phyloP scores from a whole-genome alignment of 1,284 basidiomycete genomes.

The Pyrrhoderma lamaoense region DNA sequence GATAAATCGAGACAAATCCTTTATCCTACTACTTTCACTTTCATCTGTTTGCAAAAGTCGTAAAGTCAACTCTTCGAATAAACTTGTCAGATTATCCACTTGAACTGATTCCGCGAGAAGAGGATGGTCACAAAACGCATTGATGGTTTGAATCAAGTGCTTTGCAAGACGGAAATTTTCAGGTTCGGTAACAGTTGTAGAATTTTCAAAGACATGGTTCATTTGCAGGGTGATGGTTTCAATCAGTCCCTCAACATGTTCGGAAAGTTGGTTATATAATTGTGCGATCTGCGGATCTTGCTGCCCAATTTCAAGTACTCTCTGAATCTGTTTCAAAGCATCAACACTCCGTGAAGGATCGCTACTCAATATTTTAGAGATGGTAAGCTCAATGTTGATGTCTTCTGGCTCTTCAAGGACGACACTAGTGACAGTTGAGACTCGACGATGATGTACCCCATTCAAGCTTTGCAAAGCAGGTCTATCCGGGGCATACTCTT shows the following conservation, averaged over 20 bases:
- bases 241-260: constrained; percentile 80
- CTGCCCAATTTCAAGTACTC: constrained; percentile 66
- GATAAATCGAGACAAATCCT: constrained; percentile 90
- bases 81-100: constrained; percentile 67
- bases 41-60: constrained; percentile 90
- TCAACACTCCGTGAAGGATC: constrained; percentile 86
- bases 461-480: constrained; percentile 19
- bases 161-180: constrained; percentile 89
- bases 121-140: constrained; percentile 84
- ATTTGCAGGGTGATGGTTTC: constrained; percentile 86
- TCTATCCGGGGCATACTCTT: constrained; percentile 7
- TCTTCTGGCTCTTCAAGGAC: constrained; percentile 31
- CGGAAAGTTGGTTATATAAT: constrained; percentile 70
- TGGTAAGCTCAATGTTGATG: constrained; percentile 60
- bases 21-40: constrained; percentile 63
- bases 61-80: constrained; percentile 83
- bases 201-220: constrained; percentile 80
- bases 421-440: constrained; percentile 21
- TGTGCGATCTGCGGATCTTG: constrained; percentile 61
- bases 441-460: constrained; percentile 21
- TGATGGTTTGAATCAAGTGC: constrained; percentile 90
- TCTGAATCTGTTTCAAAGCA: constrained; percentile 87
- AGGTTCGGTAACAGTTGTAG: constrained; percentile 62
- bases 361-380: constrained; percentile 78
- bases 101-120: constrained; percentile 77